Evolutionary conservation across 768 basidiomycete genomes (phyloP).

Genomic region (Paxillus ammoniavirescens): DNA sequence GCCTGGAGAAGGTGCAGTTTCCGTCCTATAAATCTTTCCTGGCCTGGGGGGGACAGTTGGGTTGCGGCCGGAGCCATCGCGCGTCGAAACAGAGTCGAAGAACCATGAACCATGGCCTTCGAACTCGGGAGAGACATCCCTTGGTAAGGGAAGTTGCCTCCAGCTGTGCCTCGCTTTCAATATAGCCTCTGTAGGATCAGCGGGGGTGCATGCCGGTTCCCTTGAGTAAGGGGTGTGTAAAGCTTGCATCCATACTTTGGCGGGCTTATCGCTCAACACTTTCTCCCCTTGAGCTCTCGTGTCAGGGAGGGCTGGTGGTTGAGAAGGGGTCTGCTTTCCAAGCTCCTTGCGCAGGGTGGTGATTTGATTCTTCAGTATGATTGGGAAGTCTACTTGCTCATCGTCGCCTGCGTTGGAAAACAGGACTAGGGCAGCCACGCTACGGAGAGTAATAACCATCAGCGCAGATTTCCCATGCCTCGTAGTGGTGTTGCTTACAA

Average conservation of each 20-base stretch:
- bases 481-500: constrained; percentile 53
- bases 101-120: neutral
- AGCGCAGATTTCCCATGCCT: neutral
- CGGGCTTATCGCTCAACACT: neutral
- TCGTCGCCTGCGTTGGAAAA: constrained; percentile 52
- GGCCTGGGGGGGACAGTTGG: neutral
- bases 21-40: neutral
- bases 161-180: neutral
- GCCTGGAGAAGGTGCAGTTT: neutral
- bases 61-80: neutral
- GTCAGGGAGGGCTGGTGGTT: neutral
- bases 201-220: neutral
- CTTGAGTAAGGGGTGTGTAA: neutral
- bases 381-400: constrained; percentile 49
- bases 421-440: constrained; percentile 71
- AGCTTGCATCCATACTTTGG: neutral
- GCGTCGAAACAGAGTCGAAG: neutral
- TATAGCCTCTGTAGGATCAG: neutral
- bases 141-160: constrained; percentile 1
- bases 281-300: neutral
- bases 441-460: constrained; percentile 23
- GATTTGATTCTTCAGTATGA: constrained; percentile 57
- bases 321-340: constrained; percentile 37
- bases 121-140: neutral
- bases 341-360: constrained; percentile 63